A percentile compares a stretch with the other conserved stretches of the same genome.
Conservation (phyloP, 1,139 yeast genomes). For the Taphrina flavorubra region DNA sequence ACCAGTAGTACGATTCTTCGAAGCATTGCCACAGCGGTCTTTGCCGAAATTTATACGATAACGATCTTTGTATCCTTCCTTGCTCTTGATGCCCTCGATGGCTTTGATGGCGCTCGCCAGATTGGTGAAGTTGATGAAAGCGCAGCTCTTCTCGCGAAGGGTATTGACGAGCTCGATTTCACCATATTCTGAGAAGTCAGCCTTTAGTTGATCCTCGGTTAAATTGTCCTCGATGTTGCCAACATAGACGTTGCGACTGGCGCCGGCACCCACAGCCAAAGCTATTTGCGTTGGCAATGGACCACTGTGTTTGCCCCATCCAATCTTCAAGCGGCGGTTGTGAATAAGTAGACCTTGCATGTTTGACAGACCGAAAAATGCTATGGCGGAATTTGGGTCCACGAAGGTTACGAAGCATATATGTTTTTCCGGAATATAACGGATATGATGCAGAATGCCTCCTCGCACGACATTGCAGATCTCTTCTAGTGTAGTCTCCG, state of each 20-base stretch:
- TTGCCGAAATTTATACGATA: conserved; percentile 86
- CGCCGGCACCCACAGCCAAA: conserved; percentile 90
- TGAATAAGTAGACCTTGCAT: conserved; percentile 81
- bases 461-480: conserved; percentile 94
- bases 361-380: conserved; percentile 86
- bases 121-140: conserved; percentile 88
- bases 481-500: conserved; percentile 85
- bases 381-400: conserved; percentile 91
- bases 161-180: conserved; percentile 93
- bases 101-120: conserved; percentile 87
- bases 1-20: conserved; percentile 3
- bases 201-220: conserved; percentile 67
- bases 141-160: conserved; percentile 82
- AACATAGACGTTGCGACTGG: conserved; percentile 86
- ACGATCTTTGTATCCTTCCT: conserved; percentile 54
- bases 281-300: conserved; percentile 81
- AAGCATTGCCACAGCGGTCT: conserved; percentile 66
- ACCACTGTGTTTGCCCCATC: conserved; percentile 97
- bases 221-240: conserved; percentile 69
- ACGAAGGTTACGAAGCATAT: conserved; percentile 92
- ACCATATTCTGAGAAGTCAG: conserved; percentile 80
- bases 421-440: conserved; percentile 74
- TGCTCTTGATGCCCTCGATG: conserved; percentile 66
- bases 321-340: conserved; percentile 79
- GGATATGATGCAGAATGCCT: conserved; percentile 71